These are phyloP conservation scores for Sugiyamaella mastotermitis DNA, from an alignment of 805 yeast genomes.

Conservation along the genomic window DNA sequence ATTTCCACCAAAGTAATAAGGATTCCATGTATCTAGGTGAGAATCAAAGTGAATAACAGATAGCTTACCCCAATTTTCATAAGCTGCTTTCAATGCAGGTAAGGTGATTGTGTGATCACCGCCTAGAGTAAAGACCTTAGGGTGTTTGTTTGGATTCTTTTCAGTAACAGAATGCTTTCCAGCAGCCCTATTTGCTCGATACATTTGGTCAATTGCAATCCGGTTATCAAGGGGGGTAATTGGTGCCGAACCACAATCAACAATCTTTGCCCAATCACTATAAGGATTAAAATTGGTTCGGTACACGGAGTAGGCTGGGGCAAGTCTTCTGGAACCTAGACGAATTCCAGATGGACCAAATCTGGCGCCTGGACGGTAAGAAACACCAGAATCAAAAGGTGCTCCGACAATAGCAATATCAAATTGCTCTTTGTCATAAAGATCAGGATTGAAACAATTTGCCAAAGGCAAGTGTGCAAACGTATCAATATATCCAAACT, in stretches of 20 bases:
- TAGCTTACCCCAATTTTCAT: slow-evolving; percentile 53
- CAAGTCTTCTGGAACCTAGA: slow-evolving; percentile 37
- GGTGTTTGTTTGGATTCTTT: slow-evolving; percentile 38
- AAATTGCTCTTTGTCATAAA: slow-evolving; percentile 34
- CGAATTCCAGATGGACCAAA: slow-evolving; percentile 56
- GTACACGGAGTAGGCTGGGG: slow-evolving; percentile 34
- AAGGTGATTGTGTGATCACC: slow-evolving; percentile 71
- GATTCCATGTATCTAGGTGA: slow-evolving; percentile 66
- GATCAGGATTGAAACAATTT: slow-evolving; percentile 45
- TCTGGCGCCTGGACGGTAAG: slow-evolving; percentile 74
- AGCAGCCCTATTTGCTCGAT: slow-evolving; percentile 43
- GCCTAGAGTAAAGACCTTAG: slow-evolving; percentile 61
- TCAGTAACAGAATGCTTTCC: slow-evolving; percentile 19
- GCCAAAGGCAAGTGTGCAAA: slow-evolving; percentile 61
- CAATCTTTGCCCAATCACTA: slow-evolving; percentile 45
- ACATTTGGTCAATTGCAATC: slow-evolving; percentile 53
- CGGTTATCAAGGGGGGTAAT: slow-evolving; percentile 59
- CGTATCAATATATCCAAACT: slow-evolving; percentile 45
- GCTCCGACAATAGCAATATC: slow-evolving; percentile 74
- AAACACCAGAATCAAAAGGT: slow-evolving; percentile 76
- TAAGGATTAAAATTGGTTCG: slow-evolving; percentile 54
- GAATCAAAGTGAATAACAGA: slow-evolving; percentile 68
- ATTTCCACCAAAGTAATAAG: slow-evolving; percentile 55
- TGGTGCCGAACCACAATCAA: slow-evolving; percentile 66
- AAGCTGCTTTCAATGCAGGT: slow-evolving; percentile 58